Evolutionary conservation across 805 yeast species (phyloP).

Genomic region (Allodekkera sacchari): DNA sequence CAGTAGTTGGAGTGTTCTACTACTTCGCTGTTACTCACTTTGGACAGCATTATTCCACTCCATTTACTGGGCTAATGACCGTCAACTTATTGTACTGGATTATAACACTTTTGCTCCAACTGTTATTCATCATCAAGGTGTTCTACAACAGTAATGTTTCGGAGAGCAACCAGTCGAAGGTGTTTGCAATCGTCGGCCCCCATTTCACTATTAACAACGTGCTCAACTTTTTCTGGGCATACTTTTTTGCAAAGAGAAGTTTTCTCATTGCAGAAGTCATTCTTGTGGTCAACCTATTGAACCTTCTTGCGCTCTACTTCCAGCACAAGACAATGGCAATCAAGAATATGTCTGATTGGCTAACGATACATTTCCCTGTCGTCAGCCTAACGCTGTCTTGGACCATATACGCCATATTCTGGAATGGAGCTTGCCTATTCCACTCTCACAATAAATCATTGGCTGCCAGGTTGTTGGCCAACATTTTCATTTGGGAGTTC

Average conservation of each 20-base stretch:
- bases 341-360: constrained; percentile 42
- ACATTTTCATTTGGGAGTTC: constrained; percentile 72
- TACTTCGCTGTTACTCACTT: constrained; percentile 50
- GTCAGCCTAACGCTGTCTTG: constrained; percentile 69
- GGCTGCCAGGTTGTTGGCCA: constrained; percentile 62
- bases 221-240: constrained; percentile 54
- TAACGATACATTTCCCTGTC: constrained; percentile 55
- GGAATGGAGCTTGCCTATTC: constrained; percentile 78
- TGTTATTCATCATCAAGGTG: constrained; percentile 36
- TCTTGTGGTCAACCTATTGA: constrained; percentile 49
- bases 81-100: constrained; percentile 52
- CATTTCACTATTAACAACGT: constrained; percentile 60
- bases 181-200: constrained; percentile 39
- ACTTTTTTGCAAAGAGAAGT: constrained; percentile 50
- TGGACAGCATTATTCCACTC: constrained; percentile 44
- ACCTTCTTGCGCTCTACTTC: constrained; percentile 47
- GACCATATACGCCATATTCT: constrained; percentile 65
- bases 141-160: constrained; percentile 24
- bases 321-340: constrained; percentile 52
- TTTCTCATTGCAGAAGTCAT: constrained; percentile 53
- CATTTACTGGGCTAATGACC: constrained; percentile 54
- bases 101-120: constrained; percentile 43
- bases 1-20: constrained; percentile 47
- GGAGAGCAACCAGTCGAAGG: constrained; percentile 20
- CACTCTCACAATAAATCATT: constrained; percentile 46